Evolutionary conservation across 2,329 filamentous ascomycete genomes (phyloP).

Genomic region (Bretziella fagacearum): DNA sequence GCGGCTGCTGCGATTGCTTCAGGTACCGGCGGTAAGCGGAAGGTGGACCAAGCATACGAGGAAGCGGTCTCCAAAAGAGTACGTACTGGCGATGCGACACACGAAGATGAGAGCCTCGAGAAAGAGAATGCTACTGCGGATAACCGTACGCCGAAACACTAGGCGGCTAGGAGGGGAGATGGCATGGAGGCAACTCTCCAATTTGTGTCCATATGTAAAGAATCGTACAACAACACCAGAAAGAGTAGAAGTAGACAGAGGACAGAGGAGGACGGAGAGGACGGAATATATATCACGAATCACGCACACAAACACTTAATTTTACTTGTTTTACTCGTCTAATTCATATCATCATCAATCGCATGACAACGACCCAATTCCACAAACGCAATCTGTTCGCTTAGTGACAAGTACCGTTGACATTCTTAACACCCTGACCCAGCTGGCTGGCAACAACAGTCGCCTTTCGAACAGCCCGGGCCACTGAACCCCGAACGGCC

Average conservation of each 20-base stretch:
- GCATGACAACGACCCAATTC: not conserved
- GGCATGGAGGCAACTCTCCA: too few species aligned
- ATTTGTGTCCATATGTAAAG: too few species aligned
- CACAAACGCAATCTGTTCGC: not conserved
- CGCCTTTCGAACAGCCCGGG: conserved; percentile 53
- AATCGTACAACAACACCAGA: too few species aligned
- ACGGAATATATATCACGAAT: too few species aligned
- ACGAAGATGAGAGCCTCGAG: not conserved
- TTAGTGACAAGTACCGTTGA: conserved; percentile 22
- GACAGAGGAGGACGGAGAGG: not conserved
- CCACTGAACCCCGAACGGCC: conserved; percentile 46
- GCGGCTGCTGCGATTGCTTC: not conserved
- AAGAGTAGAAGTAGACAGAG: not conserved
- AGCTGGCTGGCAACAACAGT: conserved; percentile 52
- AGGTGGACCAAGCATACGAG: not conserved
- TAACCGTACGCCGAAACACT: too few species aligned
- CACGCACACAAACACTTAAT: too few species aligned
- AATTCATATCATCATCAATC: conserved; percentile 13
- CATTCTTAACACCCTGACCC: conserved; percentile 26
- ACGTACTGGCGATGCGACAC: not conserved
- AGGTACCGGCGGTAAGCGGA: not conserved
- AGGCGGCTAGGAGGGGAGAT: too few species aligned
- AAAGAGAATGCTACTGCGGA: too few species aligned
- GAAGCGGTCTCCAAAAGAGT: not conserved
- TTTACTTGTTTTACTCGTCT: conserved; percentile 15